These are phyloP conservation scores for Mucor circinelloides DNA, from an alignment of 371 early-diverging fungal genomes.

Conservation along the genomic window DNA sequence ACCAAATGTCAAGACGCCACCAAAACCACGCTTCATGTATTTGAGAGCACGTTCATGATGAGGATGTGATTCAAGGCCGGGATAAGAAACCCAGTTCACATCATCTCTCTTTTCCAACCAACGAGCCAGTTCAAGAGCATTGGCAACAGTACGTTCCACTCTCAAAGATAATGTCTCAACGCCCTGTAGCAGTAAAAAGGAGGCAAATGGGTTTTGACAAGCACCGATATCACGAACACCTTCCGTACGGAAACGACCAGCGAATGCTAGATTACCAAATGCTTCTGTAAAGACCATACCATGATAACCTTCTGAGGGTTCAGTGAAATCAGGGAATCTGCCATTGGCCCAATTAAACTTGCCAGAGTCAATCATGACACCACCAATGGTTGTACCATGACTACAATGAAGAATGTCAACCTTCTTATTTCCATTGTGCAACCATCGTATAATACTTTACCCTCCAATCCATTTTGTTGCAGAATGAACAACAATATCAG, in stretches of 20 bases:
- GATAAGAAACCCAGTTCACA: slow-evolving; percentile 79
- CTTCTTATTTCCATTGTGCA: not conserved
- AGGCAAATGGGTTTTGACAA: slow-evolving; percentile 84
- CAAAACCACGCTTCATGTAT: slow-evolving; percentile 76
- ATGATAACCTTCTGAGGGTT: slow-evolving; percentile 83
- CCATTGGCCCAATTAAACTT: slow-evolving; percentile 88
- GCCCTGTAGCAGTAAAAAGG: slow-evolving; percentile 86
- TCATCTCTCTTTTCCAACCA: slow-evolving; percentile 76
- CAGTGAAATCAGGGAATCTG: slow-evolving; percentile 84
- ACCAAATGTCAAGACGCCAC: slow-evolving; percentile 87
- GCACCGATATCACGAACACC: slow-evolving; percentile 80
- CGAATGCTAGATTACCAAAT: slow-evolving; percentile 74
- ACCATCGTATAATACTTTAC: slow-evolving; percentile 57
- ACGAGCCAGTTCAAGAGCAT: slow-evolving; percentile 75
- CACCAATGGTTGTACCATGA: slow-evolving; percentile 84
- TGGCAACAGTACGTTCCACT: slow-evolving; percentile 81
- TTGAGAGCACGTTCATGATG: slow-evolving; percentile 76
- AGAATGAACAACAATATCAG: slow-evolving; percentile 88
- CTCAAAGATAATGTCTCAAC: slow-evolving; percentile 88
- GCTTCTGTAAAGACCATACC: slow-evolving; percentile 84
- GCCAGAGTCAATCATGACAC: slow-evolving; percentile 75
- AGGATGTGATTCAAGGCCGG: slow-evolving; percentile 76
- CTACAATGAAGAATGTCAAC: not conserved
- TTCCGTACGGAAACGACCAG: slow-evolving; percentile 78
- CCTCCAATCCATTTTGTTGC: slow-evolving; percentile 86